These are phyloP conservation scores for Xylariaceae sp. DNA, from an alignment of 2,329 filamentous ascomycete genomes.

Conservation along the genomic window DNA sequence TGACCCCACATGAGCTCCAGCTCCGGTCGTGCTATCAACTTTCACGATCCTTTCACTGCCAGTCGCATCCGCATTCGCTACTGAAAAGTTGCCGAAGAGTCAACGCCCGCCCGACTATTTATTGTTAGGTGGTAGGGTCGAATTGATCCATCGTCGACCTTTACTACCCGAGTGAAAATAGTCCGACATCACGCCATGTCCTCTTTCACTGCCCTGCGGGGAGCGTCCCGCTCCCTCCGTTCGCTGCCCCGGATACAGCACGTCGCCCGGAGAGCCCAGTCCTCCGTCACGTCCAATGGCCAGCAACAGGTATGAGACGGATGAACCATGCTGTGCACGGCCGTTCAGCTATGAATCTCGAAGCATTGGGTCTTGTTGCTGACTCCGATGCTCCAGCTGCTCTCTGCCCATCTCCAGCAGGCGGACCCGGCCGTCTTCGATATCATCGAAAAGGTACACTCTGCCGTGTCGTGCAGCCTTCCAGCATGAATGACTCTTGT, in stretches of 20 bases:
- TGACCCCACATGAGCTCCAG: neutral
- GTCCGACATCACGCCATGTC: slow-evolving; percentile 38
- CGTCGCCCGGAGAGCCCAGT: slow-evolving; percentile 37
- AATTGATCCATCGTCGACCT: neutral
- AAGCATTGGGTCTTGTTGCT: slow-evolving; percentile 1
- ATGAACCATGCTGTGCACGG: neutral
- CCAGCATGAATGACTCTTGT: neutral
- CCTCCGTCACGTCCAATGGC: slow-evolving; percentile 46
- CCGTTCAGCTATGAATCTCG: neutral
- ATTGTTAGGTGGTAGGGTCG: neutral
- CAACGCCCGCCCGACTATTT: neutral
- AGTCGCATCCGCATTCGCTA: neutral
- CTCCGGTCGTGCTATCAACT: neutral
- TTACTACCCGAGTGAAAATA: neutral
- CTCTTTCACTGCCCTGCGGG: slow-evolving; percentile 40
- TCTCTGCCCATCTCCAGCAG: slow-evolving; percentile 71
- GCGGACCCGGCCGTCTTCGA: slow-evolving; percentile 82
- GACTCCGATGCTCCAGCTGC: slow-evolving; percentile 51
- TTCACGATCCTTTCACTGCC: neutral
- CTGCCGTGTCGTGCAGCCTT: neutral
- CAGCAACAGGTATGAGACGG: slow-evolving; percentile 51
- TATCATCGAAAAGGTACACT: slow-evolving; percentile 78
- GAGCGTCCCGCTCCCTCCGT: slow-evolving; percentile 45
- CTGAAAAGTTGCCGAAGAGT: neutral
- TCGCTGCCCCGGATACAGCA: slow-evolving; percentile 23